Conservation (phyloP, 768 basidiomycete genomes). For the Neoboletus magnificus region DNA sequence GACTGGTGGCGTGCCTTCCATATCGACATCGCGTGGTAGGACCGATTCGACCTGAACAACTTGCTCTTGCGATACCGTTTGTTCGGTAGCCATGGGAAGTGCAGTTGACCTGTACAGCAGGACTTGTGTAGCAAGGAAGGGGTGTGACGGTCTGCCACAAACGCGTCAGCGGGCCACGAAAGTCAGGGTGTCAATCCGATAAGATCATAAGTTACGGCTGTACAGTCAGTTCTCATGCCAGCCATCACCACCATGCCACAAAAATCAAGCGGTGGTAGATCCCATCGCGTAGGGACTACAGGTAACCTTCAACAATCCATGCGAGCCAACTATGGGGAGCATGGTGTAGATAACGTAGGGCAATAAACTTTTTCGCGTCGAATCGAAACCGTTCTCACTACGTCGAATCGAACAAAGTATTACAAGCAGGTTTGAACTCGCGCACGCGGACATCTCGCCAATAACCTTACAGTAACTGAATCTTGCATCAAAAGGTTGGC, state of each 20-base stretch:
- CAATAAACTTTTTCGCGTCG: background rate
- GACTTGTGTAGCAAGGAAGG: background rate
- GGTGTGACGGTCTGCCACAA: slow-evolving; percentile 1
- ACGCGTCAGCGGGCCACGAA: background rate
- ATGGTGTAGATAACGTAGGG: slow-evolving; percentile 59
- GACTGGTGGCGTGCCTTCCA: slow-evolving; percentile 5
- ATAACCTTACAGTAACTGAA: background rate
- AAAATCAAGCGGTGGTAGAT: slow-evolving; percentile 13
- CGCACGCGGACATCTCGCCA: background rate
- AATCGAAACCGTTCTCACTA: slow-evolving; percentile 1
- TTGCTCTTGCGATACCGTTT: slow-evolving; percentile 2
- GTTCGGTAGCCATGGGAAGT: slow-evolving; percentile 16
- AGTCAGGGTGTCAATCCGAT: too few relatives aligned
- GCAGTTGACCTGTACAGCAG: background rate
- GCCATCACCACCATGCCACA: slow-evolving; percentile 2
- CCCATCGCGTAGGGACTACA: slow-evolving; percentile 21
- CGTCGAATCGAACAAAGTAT: slow-evolving; percentile 15
- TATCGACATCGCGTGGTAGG: slow-evolving; percentile 6
- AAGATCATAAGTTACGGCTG: background rate
- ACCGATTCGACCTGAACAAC: slow-evolving; percentile 1
- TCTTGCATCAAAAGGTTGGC: slow-evolving; percentile 41
- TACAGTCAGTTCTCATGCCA: background rate
- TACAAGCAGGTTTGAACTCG: slow-evolving; percentile 25
- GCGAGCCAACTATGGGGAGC: slow-evolving; percentile 48
- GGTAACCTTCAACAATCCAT: slow-evolving; percentile 39